Evolutionary conservation across 208 protist species (phyloP), one percentile per base, ranked within the genome.

Genomic region (Trypanosoma boissoni): DNA sequence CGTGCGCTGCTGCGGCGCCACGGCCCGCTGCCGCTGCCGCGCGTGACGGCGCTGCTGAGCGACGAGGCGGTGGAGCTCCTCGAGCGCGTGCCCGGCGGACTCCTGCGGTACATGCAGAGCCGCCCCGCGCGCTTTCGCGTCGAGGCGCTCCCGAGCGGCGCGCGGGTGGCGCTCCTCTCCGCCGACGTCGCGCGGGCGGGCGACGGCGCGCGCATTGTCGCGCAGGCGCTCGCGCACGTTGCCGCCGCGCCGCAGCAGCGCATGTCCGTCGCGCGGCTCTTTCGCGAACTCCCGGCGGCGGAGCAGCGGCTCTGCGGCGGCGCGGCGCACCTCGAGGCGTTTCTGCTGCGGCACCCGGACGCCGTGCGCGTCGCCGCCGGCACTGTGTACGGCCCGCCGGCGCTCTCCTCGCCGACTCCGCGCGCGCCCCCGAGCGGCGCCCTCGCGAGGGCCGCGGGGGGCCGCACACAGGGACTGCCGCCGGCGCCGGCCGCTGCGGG

Each of bases 21-120:
- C 27, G 82, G 88, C 1, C 78, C 84, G 6, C 39, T 89, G 20
- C 88, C 88, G 9, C 48, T 95, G 1, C 68, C 85, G 2, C 78
- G 80, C 51, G 55, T 91, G 16, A 79, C 67, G 10, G 37, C 69
- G 1, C 36, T 78, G 16, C 52, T 95, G 2, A 64, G 55, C 14
- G 88, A 95, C 31, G 77, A 82, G 16, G 57, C 65, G n/a, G 23
- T 90, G 0, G 85, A 95, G 53, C 7, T 34, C 1, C 20, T 91
- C 6, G 43, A 63, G 3, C 39, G 57, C 16, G n/a, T 63, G 0
- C 21, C 21, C 6, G 74, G 66, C 3, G 80, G 88, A 3, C 55
- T 89, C 2, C 54, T 53, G 2, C 32, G 52, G 5, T 77, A 87
- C 27, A 14, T 74, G 34, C 43, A 62, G 45, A 46, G 57, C 23